Evolutionary conservation across 306 rosid genomes (phyloP).

Genomic region (Citrullus mucosospermus): DNA sequence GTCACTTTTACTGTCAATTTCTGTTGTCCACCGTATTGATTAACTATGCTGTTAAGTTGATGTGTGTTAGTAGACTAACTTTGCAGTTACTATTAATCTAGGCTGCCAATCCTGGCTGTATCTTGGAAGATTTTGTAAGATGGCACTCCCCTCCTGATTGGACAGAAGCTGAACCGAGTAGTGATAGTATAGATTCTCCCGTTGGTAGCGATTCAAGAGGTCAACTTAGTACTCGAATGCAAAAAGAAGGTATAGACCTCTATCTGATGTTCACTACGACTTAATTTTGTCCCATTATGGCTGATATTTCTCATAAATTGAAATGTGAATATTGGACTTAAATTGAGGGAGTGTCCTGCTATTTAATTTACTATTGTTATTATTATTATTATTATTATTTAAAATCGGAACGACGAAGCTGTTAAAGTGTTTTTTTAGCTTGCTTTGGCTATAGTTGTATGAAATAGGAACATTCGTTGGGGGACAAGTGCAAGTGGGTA

Average conservation of each 20-base stretch:
- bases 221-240: conserved; percentile 88
- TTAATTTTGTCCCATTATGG: not conserved
- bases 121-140: conserved; percentile 94
- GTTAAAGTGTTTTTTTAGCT: not conserved
- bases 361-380: too few species aligned
- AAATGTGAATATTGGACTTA: not conserved
- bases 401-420: too few species aligned
- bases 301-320: not conserved
- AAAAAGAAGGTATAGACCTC: conserved; percentile 61
- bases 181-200: conserved; percentile 34
- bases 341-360: not conserved
- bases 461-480: not conserved
- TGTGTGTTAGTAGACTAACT: not conserved
- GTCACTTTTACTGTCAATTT: conserved; percentile 23
- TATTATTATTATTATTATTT: too few species aligned
- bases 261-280: conserved; percentile 1
- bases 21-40: conserved; percentile 11
- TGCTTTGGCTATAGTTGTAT: not conserved
- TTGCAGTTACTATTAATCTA: conserved; percentile 19
- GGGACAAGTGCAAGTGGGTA: not conserved
- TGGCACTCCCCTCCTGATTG: conserved; percentile 99
- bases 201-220: conserved; percentile 49
- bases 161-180: conserved; percentile 50
- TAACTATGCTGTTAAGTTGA: conserved; percentile 10
- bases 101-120: conserved; percentile 99